Evolutionary conservation across 345 rosid genomes (phyloP).

Genomic region (Noccaea caerulescens): DNA sequence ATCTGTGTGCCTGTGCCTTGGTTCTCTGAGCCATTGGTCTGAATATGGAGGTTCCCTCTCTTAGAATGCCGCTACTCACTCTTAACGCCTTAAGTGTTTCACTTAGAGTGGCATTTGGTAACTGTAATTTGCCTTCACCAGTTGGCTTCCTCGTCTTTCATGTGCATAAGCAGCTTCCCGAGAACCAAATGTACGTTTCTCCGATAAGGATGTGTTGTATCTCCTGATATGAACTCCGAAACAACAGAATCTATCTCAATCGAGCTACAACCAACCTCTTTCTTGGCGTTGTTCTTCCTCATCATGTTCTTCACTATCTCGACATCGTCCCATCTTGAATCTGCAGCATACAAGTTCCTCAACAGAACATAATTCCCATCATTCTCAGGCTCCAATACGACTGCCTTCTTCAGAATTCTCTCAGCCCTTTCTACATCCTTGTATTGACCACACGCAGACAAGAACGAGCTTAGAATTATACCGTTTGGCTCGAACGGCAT

Average conservation of each 20-base stretch:
- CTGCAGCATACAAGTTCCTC: conserved; percentile 71
- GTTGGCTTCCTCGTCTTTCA: conserved; percentile 35
- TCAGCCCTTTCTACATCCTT: conserved; percentile 61
- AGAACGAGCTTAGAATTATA: conserved; percentile 69
- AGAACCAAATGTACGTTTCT: conserved; percentile 45
- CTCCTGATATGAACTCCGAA: conserved; percentile 70
- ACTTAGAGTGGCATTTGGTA: neutral
- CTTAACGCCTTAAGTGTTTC: neutral
- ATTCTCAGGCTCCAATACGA: conserved; percentile 53
- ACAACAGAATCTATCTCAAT: conserved; percentile 60
- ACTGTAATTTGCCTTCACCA: conserved; percentile 15
- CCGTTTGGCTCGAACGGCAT: conserved; percentile 74
- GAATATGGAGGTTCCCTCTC: conserved; percentile 10
- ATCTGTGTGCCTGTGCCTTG: conserved; percentile 25
- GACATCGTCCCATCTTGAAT: conserved; percentile 65
- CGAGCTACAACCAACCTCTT: conserved; percentile 73
- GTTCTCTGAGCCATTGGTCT: conserved; percentile 6
- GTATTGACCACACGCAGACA: conserved; percentile 63
- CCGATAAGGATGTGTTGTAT: conserved; percentile 51
- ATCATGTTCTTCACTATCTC: conserved; percentile 59
- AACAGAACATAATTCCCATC: conserved; percentile 67
- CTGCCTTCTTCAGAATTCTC: conserved; percentile 49
- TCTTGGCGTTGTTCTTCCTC: conserved; percentile 64
- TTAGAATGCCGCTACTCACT: conserved; percentile 3
- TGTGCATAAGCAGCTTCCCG: conserved; percentile 54